phyloP scores from a whole-genome alignment of 257 asterid genomes.

The Solanum rostratum region DNA sequence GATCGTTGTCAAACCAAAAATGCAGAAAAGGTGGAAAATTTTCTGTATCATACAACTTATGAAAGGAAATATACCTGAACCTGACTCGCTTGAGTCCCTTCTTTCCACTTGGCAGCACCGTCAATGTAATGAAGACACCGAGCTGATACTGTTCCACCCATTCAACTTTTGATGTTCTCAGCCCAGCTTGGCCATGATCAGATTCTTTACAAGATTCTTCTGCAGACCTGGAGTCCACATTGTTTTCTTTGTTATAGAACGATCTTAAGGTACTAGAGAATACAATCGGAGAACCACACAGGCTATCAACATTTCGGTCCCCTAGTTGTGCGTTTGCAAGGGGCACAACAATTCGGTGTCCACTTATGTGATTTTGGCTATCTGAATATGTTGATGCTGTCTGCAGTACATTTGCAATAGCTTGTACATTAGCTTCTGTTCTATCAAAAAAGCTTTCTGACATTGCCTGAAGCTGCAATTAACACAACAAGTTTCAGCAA shows the following conservation, averaged over 20 bases:
- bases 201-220: slow-evolving; percentile 11
- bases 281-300: slow-evolving; percentile 23
- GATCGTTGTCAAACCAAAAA: background rate
- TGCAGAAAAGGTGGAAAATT: background rate
- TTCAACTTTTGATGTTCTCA: slow-evolving; percentile 11
- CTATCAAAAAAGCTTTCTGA: slow-evolving; percentile 13
- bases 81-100: slow-evolving; percentile 30
- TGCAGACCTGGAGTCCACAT: slow-evolving; percentile 1
- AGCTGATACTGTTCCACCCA: slow-evolving; percentile 38
- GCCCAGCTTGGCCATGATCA: slow-evolving; percentile 3
- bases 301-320: slow-evolving; percentile 10
- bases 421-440: slow-evolving; percentile 7
- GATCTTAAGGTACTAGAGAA: slow-evolving; percentile 20
- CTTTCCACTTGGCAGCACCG: slow-evolving; percentile 16
- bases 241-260: slow-evolving; percentile 5
- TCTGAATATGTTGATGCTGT: background rate
- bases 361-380: background rate
- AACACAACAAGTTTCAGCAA: background rate
- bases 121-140: slow-evolving; percentile 31
- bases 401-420: slow-evolving; percentile 4
- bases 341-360: background rate
- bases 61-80: slow-evolving; percentile 27
- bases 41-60: background rate
- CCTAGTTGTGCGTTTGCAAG: slow-evolving; percentile 1
- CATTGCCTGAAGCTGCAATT: slow-evolving; percentile 26